A percentile compares a stretch with the other conserved stretches of the same genome.
These are phyloP conservation scores for Hanseniaspora jakobsenii DNA, from an alignment of 805 yeast genomes.

Conservation along the genomic window DNA sequence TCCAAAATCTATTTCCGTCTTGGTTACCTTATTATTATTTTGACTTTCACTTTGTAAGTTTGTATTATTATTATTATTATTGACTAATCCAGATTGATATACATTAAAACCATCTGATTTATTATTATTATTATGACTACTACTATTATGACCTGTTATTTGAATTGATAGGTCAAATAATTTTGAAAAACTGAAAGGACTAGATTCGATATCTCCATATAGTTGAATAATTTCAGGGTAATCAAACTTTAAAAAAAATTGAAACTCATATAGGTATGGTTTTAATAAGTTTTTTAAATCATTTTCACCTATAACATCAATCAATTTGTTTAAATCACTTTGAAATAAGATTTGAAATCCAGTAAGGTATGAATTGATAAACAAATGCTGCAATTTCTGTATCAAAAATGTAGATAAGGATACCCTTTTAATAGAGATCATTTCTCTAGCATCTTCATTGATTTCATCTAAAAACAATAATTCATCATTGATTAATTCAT, in stretches of 20 bases:
- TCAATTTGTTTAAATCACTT: background rate
- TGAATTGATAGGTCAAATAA: too few species aligned
- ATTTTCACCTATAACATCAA: background rate
- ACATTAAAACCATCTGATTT: too few species aligned
- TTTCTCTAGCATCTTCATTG: conserved; percentile 9
- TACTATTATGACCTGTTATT: too few species aligned
- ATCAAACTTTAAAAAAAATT: conserved; percentile 1
- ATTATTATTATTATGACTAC: too few species aligned
- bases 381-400: background rate
- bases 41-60: too few species aligned
- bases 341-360: conserved; percentile 1
- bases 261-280: conserved; percentile 2
- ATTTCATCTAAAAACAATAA: background rate
- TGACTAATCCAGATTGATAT: too few species aligned
- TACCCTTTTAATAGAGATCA: background rate
- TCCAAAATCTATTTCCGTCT: too few species aligned
- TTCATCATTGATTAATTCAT: background rate
- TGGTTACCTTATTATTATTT: too few species aligned
- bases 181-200: too few species aligned
- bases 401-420: background rate
- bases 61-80: too few species aligned
- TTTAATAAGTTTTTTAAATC: background rate
- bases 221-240: background rate
- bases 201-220: background rate
- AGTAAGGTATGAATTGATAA: background rate